Evolutionary conservation across 1,284 basidiomycete genomes (phyloP), one percentile per base, ranked within the genome.

Genomic region (Apiotrichum siamense): DNA sequence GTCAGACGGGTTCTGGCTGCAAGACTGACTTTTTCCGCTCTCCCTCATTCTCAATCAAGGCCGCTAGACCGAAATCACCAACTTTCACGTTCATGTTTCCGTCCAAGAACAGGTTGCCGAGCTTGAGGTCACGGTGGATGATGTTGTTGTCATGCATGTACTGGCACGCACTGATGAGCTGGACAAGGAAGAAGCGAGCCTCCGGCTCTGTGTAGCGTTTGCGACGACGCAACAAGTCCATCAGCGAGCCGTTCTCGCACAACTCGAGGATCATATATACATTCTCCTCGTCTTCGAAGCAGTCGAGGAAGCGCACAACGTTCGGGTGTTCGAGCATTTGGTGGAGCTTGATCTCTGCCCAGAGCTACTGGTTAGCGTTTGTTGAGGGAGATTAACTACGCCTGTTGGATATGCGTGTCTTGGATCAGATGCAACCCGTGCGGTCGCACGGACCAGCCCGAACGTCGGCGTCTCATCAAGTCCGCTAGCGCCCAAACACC

Each of bases 331-430:
- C 76, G 48, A 97, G 81, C 20, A 90, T 86, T 55, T 86, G 84
- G 75, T 98, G 94, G 50, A 98, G 92, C 79, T 96, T 97, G 72
- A 98, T 97, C 80, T 98, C 94, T 55, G 93, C 93, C 65, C 94
- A 97, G 54, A 97, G 82, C 92, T 87, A 27, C 39, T 4, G 20
- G 37, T 18, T 23, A 21, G 11, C 13, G 29, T n/a, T n/a, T n/a
- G n/a, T n/a, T n/a, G n/a, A n/a, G n/a, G n/a, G n/a, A n/a, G n/a
- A n/a, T n/a, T n/a, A n/a, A n/a, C n/a, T n/a, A n/a, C n/a, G n/a
- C n/a, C n/a, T n/a, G n/a, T n/a, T n/a, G n/a, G n/a, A n/a, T n/a
- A n/a, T n/a, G n/a, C n/a, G n/a, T n/a, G n/a, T n/a, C n/a, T n/a
- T n/a, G n/a, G n/a, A n/a, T n/a, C n/a, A n/a, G n/a, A n/a, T n/a